Evolutionary conservation across 2,329 filamentous ascomycete species (phyloP).

Genomic region (Graphiopsis chlorocephala): DNA sequence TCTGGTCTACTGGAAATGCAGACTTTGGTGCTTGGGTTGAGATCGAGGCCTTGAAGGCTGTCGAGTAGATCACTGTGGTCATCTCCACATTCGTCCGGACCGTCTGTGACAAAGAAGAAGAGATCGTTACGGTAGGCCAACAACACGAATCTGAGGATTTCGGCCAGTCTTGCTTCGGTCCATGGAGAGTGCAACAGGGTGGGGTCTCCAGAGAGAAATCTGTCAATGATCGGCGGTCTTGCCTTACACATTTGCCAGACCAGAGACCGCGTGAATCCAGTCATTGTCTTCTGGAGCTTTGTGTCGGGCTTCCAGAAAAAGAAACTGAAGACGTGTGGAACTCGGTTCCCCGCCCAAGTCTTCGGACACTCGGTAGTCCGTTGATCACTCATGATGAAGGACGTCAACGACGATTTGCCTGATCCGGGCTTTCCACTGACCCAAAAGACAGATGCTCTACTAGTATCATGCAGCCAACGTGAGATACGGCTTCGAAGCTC

Average conservation of each 20-base stretch:
- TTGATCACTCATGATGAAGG: neutral
- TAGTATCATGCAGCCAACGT: neutral
- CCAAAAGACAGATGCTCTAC: neutral
- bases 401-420: neutral
- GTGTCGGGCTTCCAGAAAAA: constrained; percentile 7
- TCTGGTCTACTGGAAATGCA: constrained; percentile 5
- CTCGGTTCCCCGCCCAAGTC: neutral
- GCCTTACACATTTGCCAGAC: neutral
- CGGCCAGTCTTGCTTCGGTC: neutral
- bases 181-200: neutral
- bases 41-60: neutral
- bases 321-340: neutral
- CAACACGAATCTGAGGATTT: neutral
- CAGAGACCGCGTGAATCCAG: neutral
- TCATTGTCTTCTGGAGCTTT: neutral
- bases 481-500: neutral
- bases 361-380: neutral
- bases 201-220: neutral
- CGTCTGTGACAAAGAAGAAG: neutral
- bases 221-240: neutral
- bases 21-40: neutral
- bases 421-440: constrained; percentile 6
- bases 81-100: neutral
- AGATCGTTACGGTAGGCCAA: neutral
- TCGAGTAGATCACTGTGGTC: neutral